Conservation (phyloP, 805 yeast genomes). For the Candida coleopterorum region DNA sequence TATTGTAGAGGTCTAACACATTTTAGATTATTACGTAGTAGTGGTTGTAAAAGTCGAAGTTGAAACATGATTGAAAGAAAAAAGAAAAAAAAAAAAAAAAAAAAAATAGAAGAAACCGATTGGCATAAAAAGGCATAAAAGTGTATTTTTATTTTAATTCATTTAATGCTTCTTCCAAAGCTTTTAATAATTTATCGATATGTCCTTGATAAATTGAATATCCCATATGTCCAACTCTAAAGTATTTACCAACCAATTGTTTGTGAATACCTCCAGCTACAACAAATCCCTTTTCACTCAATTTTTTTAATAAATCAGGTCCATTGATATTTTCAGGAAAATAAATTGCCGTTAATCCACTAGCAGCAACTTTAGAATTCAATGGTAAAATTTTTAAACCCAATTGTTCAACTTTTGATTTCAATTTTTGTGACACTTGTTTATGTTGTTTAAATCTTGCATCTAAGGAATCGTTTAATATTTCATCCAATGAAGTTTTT, state of each 20-base stretch:
- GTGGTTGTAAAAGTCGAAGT: conserved; percentile 4
- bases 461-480: conserved; percentile 52
- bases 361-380: conserved; percentile 60
- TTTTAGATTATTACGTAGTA: background rate
- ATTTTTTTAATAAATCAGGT: conserved; percentile 52
- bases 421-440: conserved; percentile 60
- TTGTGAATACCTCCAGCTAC: conserved; percentile 90
- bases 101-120: background rate
- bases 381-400: conserved; percentile 72
- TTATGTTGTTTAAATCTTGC: conserved; percentile 61
- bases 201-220: conserved; percentile 50
- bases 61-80: conserved; percentile 5
- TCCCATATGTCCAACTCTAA: conserved; percentile 97
- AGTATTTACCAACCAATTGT: conserved; percentile 73
- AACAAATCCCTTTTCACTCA: conserved; percentile 62
- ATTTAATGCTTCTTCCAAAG: conserved; percentile 27
- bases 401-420: conserved; percentile 45
- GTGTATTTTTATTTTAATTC: conserved; percentile 14
- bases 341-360: conserved; percentile 82
- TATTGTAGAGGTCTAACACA: conserved; percentile 1
- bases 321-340: conserved; percentile 74
- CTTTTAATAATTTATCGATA: conserved; percentile 27
- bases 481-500: conserved; percentile 68
- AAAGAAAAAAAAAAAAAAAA: too few species aligned
- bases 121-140: background rate